A percentile compares a stretch with the other conserved stretches of the same genome.
phyloP scores from a whole-genome alignment of 2,329 filamentous ascomycete genomes.

The Trichoderma gracile region DNA sequence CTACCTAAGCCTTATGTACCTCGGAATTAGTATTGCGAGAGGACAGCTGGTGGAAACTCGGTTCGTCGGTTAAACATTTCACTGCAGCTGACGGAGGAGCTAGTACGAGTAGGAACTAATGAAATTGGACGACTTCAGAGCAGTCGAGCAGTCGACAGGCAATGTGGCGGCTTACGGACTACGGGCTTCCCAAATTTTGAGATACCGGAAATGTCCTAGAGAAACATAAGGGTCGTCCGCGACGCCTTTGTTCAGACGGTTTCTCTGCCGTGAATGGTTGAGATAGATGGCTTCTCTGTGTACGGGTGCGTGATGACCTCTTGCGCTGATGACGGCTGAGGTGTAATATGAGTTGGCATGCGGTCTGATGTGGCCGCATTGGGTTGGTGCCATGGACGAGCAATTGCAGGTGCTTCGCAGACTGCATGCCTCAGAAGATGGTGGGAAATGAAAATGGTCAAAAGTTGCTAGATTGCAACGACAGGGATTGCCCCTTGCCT shows the following conservation, averaged over 20 bases:
- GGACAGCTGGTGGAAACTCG: neutral
- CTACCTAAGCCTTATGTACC: no score
- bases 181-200: neutral
- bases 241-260: neutral
- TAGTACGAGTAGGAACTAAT: neutral
- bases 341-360: neutral
- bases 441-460: neutral
- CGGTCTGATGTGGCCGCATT: neutral
- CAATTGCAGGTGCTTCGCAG: neutral
- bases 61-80: neutral
- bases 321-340: neutral
- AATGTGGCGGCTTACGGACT: slow-evolving; percentile 14
- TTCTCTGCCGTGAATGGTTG: neutral
- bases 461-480: neutral
- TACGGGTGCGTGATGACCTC: neutral
- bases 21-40: neutral
- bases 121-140: no score
- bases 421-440: neutral
- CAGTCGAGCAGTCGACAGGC: no score
- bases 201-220: neutral
- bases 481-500: neutral
- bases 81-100: neutral
- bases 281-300: neutral
- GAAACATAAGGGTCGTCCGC: neutral
- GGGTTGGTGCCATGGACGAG: neutral